phyloP scores from a whole-genome alignment of 768 basidiomycete species.

The Jaapia argillacea region DNA sequence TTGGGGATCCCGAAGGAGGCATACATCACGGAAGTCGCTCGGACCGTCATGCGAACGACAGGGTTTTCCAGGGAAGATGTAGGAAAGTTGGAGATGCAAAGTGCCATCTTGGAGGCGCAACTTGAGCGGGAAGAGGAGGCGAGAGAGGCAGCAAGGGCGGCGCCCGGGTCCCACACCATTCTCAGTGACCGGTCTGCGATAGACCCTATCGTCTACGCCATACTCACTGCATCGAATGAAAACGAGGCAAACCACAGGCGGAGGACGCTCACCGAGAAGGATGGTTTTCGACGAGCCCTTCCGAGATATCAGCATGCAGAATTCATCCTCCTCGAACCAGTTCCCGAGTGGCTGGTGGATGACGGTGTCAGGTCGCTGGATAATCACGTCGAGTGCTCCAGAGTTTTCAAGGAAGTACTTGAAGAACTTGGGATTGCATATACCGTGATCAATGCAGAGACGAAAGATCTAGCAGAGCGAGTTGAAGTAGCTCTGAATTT shows the following conservation, averaged over 20 bases:
- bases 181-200: constrained; percentile 58
- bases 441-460: constrained; percentile 34
- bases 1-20: constrained; percentile 23
- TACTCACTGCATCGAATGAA: constrained; percentile 30
- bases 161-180: constrained; percentile 19
- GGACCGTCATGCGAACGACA: constrained; percentile 39
- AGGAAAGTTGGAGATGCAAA: constrained; percentile 47
- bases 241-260: constrained; percentile 35
- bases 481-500: too few relatives aligned
- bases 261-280: too few relatives aligned
- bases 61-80: constrained; percentile 46
- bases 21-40: constrained; percentile 52
- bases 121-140: constrained; percentile 30
- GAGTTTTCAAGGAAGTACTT: constrained; percentile 30
- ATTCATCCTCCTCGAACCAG: constrained; percentile 45
- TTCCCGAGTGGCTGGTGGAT: constrained; percentile 51
- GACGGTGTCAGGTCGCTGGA: constrained; percentile 54
- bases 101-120: constrained; percentile 50
- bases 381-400: constrained; percentile 29
- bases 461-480: constrained; percentile 24
- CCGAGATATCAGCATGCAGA: constrained; percentile 32
- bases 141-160: constrained; percentile 7
- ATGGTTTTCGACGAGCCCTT: constrained; percentile 30
- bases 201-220: constrained; percentile 55
- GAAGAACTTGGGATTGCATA: constrained; percentile 32